Conservation (phyloP, 192 early-diverging fungal genomes). For the Anaeromyces robustus region DNA sequence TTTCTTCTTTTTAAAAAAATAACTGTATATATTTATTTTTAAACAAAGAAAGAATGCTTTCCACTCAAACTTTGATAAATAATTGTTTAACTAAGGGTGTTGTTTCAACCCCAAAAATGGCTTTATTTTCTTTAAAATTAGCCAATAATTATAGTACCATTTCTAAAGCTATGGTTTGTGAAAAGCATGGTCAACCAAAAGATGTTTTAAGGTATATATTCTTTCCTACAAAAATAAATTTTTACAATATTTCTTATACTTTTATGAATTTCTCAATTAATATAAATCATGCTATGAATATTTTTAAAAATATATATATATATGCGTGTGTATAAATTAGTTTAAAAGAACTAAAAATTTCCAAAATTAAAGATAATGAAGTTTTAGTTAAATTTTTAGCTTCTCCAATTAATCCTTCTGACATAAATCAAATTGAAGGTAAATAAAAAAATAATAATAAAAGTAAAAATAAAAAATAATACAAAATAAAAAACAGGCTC, state of each 20-base stretch:
- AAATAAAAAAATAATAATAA: too few relatives aligned
- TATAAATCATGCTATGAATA: too few relatives aligned
- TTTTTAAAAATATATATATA: too few relatives aligned
- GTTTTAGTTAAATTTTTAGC: constrained; percentile 72
- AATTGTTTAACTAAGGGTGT: background rate
- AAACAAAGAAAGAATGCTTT: too few relatives aligned
- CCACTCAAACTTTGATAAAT: background rate
- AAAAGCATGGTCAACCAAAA: background rate
- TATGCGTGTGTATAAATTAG: too few relatives aligned
- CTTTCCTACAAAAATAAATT: too few relatives aligned
- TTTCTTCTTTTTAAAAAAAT: too few relatives aligned
- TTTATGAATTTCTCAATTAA: too few relatives aligned
- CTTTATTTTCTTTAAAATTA: background rate
- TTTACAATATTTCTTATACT: too few relatives aligned
- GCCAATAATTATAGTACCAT: background rate
- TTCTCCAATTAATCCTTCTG: constrained; percentile 81
- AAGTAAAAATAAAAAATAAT: too few relatives aligned
- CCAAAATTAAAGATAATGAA: background rate
- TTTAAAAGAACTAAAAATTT: background rate
- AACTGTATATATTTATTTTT: too few relatives aligned
- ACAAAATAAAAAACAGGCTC: too few relatives aligned
- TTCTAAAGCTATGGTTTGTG: background rate
- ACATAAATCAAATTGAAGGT: constrained; percentile 85
- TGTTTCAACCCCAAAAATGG: background rate
- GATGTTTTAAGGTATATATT: background rate